Base-by-base conservation (phyloP, 2,329 filamentous ascomycete species). In the Aspergillus persii region DNA sequence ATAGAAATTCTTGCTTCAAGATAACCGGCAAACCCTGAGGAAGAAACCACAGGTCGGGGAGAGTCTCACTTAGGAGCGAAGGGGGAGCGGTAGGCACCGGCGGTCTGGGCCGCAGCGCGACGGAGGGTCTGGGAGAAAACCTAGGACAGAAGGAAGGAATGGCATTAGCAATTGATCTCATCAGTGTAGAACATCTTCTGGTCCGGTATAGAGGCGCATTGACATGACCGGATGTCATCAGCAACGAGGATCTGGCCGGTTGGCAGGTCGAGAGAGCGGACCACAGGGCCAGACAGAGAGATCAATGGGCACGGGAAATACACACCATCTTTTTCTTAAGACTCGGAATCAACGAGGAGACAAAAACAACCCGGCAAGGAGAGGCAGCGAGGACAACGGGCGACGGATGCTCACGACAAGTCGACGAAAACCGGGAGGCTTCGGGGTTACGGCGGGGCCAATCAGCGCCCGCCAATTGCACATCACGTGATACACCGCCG, bases 31-130 rank as follows among this genome's bases (percentile, higher is more conserved):
- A 7, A 41, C 23, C 27, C 23, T 27, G 44, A 23, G 12, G 36
- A 41, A 6, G 6, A 11, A 23, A 47, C 27, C 18, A 27, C 9
- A 27, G 26, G 18, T 58, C 47, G 56, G 66, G 62, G 30, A 36
- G 51, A 36, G 51, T 69, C 75, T 74, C 80, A 87, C 84, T 83
- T 80, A 61, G 84, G 84, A 57, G 81, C 84, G 70, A 82, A 86
- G 58, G 80, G 81, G 71, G 82, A 84, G 74, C 79, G 74, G 75
- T 83, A 86, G 61, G 80, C 77, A 57, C 59, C 61, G 56, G 58
- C 61, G 58, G 59, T 58, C 70, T 80, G 74, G 74, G 68, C 69
- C 65, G 71, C 72, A 60, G 72, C 71, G 54, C 72, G 73, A 65
- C 72, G 72, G 62, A 71, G 64, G 54, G 72, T 71, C 56, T 72